Conservation (phyloP, 129 eudicot genomes). For the Calendula officinalis region DNA sequence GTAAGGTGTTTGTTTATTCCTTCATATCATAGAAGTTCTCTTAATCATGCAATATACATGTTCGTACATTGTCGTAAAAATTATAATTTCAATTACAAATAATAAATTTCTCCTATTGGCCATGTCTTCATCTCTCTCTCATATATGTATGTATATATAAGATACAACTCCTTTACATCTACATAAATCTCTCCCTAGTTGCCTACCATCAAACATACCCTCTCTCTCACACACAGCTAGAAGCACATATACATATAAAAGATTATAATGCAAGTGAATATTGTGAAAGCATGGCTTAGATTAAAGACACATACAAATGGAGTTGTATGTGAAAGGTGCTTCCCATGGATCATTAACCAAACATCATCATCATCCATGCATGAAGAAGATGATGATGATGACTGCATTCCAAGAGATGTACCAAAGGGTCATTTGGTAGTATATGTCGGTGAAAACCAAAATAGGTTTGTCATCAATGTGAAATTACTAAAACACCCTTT, state of each 20-base stretch:
- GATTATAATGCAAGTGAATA: slow-evolving; percentile 37
- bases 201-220: slow-evolving; percentile 14
- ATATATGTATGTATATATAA: not conserved
- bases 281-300: slow-evolving; percentile 38
- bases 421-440: slow-evolving; percentile 60
- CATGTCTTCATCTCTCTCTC: slow-evolving; percentile 1
- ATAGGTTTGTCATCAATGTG: slow-evolving; percentile 44
- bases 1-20: slow-evolving; percentile 6
- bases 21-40: slow-evolving; percentile 14
- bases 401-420: slow-evolving; percentile 44
- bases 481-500: slow-evolving; percentile 45
- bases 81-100: not conserved
- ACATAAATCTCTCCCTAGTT: slow-evolving; percentile 1
- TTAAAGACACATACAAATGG: slow-evolving; percentile 25
- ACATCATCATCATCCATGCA: slow-evolving; percentile 19
- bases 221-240: not conserved
- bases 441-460: slow-evolving; percentile 48
- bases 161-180: not conserved
- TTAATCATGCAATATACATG: slow-evolving; percentile 19
- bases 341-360: not conserved
- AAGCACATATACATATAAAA: slow-evolving; percentile 13
- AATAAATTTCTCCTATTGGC: not conserved
- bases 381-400: slow-evolving; percentile 28
- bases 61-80: slow-evolving; percentile 25
- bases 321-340: slow-evolving; percentile 28